A percentile compares a stretch with the other conserved stretches of the same genome.
Evolutionary conservation across 177 flowering plant genomes (phyloP).

Genomic region (Vitis hybrid): DNA sequence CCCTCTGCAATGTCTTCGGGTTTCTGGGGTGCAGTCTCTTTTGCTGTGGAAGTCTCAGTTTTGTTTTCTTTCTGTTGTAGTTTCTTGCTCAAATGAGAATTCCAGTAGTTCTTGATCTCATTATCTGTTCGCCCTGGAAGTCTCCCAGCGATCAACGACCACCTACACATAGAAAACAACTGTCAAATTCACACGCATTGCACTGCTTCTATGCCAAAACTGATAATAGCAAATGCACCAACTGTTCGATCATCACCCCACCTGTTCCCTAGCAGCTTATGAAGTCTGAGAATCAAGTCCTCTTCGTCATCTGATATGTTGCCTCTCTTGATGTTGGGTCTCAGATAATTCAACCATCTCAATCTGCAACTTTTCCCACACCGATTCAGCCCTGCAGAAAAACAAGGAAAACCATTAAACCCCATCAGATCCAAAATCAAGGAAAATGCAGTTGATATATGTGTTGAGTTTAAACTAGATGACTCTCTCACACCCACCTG

Average conservation of each 20-base stretch:
- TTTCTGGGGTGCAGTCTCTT: constrained; percentile 10
- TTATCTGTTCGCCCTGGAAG: constrained; percentile 60
- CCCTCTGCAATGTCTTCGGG: not conserved
- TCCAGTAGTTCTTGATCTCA: constrained; percentile 64
- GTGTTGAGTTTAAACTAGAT: too few species aligned
- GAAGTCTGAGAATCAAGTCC: constrained; percentile 57
- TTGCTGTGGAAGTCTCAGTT: constrained; percentile 5
- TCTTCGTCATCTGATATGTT: constrained; percentile 53
- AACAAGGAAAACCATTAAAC: not conserved
- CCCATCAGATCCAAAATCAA: not conserved
- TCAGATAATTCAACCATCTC: constrained; percentile 57
- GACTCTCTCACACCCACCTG: constrained; percentile 28
- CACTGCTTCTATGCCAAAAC: not conserved
- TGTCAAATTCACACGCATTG: not conserved
- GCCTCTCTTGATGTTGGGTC: constrained; percentile 61
- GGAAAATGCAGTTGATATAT: not conserved
- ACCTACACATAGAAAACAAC: constrained; percentile 20
- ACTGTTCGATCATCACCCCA: constrained; percentile 3
- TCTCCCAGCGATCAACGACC: constrained; percentile 63
- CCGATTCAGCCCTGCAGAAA: constrained; percentile 40
- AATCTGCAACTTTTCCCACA: constrained; percentile 56
- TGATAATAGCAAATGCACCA: not conserved
- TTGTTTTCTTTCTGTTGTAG: constrained; percentile 23
- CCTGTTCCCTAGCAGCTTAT: constrained; percentile 62
- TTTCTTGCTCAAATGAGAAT: constrained; percentile 67